Percentiles rank a stretch among this genome's conserved stretches.
Conservation (phyloP, 768 basidiomycete genomes). For the Suillus plorans region DNA sequence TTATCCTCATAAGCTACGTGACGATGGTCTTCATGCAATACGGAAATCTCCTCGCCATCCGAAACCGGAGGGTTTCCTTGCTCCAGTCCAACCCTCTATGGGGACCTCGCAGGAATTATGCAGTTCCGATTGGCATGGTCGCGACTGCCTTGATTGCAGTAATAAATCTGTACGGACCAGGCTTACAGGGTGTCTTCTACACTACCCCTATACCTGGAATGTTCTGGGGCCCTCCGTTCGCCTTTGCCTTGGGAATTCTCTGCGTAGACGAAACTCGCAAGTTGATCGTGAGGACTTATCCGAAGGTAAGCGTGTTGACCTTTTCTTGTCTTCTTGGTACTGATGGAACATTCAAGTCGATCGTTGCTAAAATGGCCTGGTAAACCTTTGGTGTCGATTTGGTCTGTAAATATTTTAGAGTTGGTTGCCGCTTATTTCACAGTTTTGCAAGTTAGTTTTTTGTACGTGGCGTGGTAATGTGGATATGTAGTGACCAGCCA, state of each 20-base stretch:
- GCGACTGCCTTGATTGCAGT: slow-evolving; percentile 43
- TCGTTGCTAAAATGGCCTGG: slow-evolving; percentile 40
- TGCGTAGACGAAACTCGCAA: slow-evolving; percentile 45
- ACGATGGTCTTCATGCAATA: slow-evolving; percentile 49
- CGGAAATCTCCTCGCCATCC: slow-evolving; percentile 41
- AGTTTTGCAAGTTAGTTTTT: too few species aligned
- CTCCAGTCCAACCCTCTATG: slow-evolving; percentile 45
- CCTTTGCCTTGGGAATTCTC: slow-evolving; percentile 41
- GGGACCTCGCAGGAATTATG: slow-evolving; percentile 45
- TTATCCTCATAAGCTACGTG: slow-evolving; percentile 36
- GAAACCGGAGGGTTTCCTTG: slow-evolving; percentile 45
- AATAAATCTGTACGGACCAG: slow-evolving; percentile 43
- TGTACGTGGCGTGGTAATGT: too few species aligned
- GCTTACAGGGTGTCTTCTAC: slow-evolving; percentile 41
- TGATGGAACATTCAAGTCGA: slow-evolving; percentile 26
- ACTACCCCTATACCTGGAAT: slow-evolving; percentile 44
- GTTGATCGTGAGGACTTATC: slow-evolving; percentile 42
- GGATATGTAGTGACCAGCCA: too few species aligned
- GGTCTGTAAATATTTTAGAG: neutral
- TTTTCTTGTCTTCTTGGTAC: neutral
- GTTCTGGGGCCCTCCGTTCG: slow-evolving; percentile 51
- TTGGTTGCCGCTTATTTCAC: too few species aligned
- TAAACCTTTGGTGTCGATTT: slow-evolving; percentile 12
- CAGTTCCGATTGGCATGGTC: slow-evolving; percentile 38
- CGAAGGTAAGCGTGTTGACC: slow-evolving; percentile 32